Evolutionary conservation across 75 land plant species (phyloP).

Genomic region (Azolla pinnata): DNA sequence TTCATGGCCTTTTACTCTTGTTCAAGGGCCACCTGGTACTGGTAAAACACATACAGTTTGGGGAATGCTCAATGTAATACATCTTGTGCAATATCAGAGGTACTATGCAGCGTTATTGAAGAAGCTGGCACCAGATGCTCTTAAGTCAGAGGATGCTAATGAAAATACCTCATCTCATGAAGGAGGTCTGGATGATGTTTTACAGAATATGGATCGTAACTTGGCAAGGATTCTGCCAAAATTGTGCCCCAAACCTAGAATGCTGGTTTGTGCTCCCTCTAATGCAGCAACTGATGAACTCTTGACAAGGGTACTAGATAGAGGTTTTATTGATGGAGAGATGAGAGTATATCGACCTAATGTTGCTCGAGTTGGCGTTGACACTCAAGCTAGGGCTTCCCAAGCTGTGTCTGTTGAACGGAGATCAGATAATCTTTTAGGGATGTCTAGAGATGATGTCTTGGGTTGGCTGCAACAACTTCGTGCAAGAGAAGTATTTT

Average conservation of each 20-base stretch:
- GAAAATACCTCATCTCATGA: background rate
- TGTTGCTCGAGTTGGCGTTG: conserved; percentile 91
- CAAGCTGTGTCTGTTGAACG: conserved; percentile 97
- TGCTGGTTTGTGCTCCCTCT: conserved; percentile 98
- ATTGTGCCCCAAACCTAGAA: background rate
- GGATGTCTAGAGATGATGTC: conserved; percentile 56
- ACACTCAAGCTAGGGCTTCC: conserved; percentile 85
- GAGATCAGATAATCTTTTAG: conserved; percentile 71
- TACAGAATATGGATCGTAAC: conserved; percentile 90
- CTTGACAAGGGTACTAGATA: conserved; percentile 83
- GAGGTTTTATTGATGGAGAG: conserved; percentile 98
- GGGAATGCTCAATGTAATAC: conserved; percentile 84
- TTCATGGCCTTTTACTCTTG: conserved; percentile 88
- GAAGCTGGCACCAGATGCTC: conserved; percentile 3
- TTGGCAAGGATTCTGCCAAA: conserved; percentile 89
- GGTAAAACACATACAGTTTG: conserved; percentile 98
- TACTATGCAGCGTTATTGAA: background rate
- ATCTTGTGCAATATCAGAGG: conserved; percentile 17
- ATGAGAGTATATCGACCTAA: conserved; percentile 95
- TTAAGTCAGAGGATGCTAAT: conserved; percentile 11
- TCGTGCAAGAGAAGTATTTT: conserved; percentile 44
- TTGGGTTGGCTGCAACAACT: conserved; percentile 52
- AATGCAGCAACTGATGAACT: conserved; percentile 97
- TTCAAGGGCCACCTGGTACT: conserved; percentile 96
- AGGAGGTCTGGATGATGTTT: conserved; percentile 59